Percentiles rank a stretch among this genome's conserved stretches.
phyloP scores from a whole-genome alignment of 2,329 filamentous ascomycete species.

The Chrysoporthe austroafricana region DNA sequence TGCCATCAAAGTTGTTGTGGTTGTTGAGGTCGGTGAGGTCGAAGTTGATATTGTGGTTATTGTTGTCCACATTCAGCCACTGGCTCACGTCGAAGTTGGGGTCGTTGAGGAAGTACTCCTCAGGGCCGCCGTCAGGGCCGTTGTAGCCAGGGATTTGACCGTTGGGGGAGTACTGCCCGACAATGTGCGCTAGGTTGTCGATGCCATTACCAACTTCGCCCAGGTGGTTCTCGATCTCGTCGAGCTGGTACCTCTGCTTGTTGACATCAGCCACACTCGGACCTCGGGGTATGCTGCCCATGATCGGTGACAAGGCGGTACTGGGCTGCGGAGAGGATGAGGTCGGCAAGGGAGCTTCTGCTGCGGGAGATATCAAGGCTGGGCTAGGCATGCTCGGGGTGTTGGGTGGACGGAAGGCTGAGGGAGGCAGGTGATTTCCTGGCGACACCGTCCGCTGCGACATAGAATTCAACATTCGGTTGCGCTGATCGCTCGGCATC shows the following conservation, averaged over 20 bases:
- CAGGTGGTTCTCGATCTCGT: constrained; percentile 60
- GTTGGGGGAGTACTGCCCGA: constrained; percentile 18
- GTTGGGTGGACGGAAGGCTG: constrained; percentile 24
- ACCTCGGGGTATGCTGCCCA: constrained; percentile 15
- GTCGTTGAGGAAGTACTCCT: constrained; percentile 37
- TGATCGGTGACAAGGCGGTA: constrained; percentile 73
- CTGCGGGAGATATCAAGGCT: constrained; percentile 40
- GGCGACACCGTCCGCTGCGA: constrained; percentile 45
- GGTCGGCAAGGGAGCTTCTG: constrained; percentile 51
- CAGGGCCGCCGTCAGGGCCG: not conserved
- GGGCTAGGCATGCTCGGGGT: constrained; percentile 31
- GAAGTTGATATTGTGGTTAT: constrained; percentile 57
- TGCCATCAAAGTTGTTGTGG: constrained; percentile 34
- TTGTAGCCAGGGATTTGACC: constrained; percentile 23
- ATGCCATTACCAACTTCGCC: constrained; percentile 36
- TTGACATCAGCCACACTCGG: constrained; percentile 15
- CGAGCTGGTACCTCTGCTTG: constrained; percentile 55
- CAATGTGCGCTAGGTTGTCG: constrained; percentile 33
- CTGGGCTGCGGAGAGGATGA: constrained; percentile 55
- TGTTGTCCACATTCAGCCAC: constrained; percentile 45
- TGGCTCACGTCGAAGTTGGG: constrained; percentile 53
- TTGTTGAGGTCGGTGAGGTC: constrained; percentile 43
- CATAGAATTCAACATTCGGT: constrained; percentile 63
- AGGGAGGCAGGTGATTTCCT: constrained; percentile 33
- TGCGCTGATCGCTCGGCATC: constrained; percentile 60